These are phyloP conservation scores for Colletotrichum magnum DNA, from an alignment of 2,329 filamentous ascomycete genomes.

Conservation along the genomic window DNA sequence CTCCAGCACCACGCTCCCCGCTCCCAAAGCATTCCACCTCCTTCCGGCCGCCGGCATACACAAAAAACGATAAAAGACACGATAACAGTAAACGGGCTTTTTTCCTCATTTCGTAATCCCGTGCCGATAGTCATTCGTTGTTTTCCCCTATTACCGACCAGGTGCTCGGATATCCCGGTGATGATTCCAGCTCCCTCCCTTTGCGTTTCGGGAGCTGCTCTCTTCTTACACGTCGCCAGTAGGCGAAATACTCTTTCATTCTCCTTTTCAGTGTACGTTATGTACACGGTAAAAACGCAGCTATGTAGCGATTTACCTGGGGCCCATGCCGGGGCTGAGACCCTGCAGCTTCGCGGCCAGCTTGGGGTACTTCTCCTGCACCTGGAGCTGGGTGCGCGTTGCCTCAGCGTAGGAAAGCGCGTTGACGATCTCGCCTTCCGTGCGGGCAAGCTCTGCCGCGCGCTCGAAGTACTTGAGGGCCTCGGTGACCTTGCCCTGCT, in stretches of 20 bases:
- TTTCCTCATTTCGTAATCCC: slow-evolving; percentile 16
- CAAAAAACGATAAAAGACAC: slow-evolving; percentile 24
- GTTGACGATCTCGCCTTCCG: slow-evolving; percentile 95
- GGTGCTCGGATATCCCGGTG: slow-evolving; percentile 15
- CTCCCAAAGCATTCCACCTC: slow-evolving; percentile 23
- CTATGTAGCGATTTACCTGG: slow-evolving; percentile 33
- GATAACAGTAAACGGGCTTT: slow-evolving; percentile 23
- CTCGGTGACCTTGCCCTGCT: slow-evolving; percentile 97
- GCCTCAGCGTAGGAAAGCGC: slow-evolving; percentile 97
- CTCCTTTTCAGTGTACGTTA: slow-evolving; percentile 6
- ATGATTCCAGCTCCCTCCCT: slow-evolving; percentile 2
- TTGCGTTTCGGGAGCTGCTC: slow-evolving; percentile 27
- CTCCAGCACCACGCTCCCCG: slow-evolving; percentile 22
- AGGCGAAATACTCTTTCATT: slow-evolving; percentile 10
- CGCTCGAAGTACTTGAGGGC: slow-evolving; percentile 98
- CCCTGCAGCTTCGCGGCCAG: slow-evolving; percentile 79
- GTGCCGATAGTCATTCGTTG: slow-evolving; percentile 24
- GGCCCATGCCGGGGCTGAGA: slow-evolving; percentile 53
- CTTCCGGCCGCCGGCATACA: slow-evolving; percentile 16
- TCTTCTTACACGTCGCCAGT: slow-evolving; percentile 38
- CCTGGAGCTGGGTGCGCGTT: slow-evolving; percentile 94
- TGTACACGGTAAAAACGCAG: neutral
- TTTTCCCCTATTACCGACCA: slow-evolving; percentile 34
- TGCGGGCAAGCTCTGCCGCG: slow-evolving; percentile 92
- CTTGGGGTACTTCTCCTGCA: slow-evolving; percentile 88